A percentile compares a stretch with the other conserved stretches of the same genome.
Evolutionary conservation across 1,284 basidiomycete genomes (phyloP).

Genomic region (Xerocomus alliaceus): DNA sequence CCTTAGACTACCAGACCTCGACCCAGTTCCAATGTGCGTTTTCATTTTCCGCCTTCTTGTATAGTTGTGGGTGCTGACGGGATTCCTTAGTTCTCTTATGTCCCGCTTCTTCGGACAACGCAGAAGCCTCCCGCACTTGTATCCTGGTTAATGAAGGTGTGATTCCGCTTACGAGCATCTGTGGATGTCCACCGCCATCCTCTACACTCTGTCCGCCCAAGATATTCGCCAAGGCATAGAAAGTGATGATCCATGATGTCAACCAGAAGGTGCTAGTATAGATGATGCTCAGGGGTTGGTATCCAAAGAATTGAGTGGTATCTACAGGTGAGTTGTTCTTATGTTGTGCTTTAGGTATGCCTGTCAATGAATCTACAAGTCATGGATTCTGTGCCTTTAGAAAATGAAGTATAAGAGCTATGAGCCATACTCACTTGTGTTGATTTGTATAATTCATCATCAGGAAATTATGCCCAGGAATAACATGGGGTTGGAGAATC

Average conservation of each 20-base stretch:
- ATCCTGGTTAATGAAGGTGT: constrained; percentile 15
- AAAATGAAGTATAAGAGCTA: no score
- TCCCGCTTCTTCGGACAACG: constrained; percentile 9
- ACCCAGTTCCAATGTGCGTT: constrained; percentile 43
- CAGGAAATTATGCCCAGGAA: no score
- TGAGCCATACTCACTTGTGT: no score
- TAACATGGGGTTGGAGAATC: no score
- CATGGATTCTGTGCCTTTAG: no score
- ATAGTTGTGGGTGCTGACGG: not conserved
- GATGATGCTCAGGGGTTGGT: constrained; percentile 61
- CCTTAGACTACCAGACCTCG: constrained; percentile 38
- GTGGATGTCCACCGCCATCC: constrained; percentile 68
- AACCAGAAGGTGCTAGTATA: constrained; percentile 62
- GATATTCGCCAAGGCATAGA: constrained; percentile 65
- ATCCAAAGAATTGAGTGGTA: constrained; percentile 14
- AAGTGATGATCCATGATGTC: constrained; percentile 63
- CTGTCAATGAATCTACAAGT: no score
- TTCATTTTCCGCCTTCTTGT: not conserved
- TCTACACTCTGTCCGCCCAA: constrained; percentile 81
- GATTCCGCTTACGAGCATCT: constrained; percentile 76
- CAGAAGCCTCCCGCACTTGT: constrained; percentile 3
- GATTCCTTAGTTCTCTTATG: constrained; percentile 36
- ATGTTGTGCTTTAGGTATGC: no score
- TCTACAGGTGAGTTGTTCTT: no score
- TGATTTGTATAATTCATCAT: no score